phyloP scores from a whole-genome alignment of 202 grass and related monocot genomes.

The Setaria italica region DNA sequence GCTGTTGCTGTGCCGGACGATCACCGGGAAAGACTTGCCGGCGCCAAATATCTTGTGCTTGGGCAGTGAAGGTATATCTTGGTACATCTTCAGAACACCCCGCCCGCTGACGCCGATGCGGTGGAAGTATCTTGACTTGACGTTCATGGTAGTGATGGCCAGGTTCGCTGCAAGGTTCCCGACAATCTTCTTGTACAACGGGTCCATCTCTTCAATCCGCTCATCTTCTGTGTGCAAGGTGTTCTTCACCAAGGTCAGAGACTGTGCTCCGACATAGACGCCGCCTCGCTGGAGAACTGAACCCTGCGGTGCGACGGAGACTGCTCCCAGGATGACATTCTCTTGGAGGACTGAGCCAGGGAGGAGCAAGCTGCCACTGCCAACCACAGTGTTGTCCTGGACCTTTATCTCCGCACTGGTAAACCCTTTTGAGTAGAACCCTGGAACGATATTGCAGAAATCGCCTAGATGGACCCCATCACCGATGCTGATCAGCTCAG shows the following conservation, averaged over 20 bases:
- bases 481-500: constrained; percentile 59
- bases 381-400: constrained; percentile 65
- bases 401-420: constrained; percentile 52
- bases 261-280: constrained; percentile 58
- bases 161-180: constrained; percentile 71
- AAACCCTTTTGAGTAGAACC: constrained; percentile 61
- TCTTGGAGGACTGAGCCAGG: constrained; percentile 63
- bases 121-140: constrained; percentile 81
- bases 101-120: constrained; percentile 63
- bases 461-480: constrained; percentile 81
- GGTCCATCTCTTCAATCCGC: constrained; percentile 71
- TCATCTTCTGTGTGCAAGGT: constrained; percentile 57
- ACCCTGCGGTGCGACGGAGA: constrained; percentile 62
- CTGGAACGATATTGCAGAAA: constrained; percentile 66
- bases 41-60: constrained; percentile 68
- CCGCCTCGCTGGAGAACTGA: constrained; percentile 64
- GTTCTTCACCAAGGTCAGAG: constrained; percentile 68
- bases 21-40: constrained; percentile 58
- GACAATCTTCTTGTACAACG: constrained; percentile 65
- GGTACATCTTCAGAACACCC: constrained; percentile 60
- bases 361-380: constrained; percentile 70
- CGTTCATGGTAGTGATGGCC: constrained; percentile 78
- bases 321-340: constrained; percentile 73
- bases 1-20: constrained; percentile 81
- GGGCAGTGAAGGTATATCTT: constrained; percentile 51